Percentiles rank a stretch among this genome's conserved stretches.
These are phyloP conservation scores for Metarhizium robertsii DNA, from an alignment of 2,329 filamentous ascomycete species.

Conservation along the genomic window DNA sequence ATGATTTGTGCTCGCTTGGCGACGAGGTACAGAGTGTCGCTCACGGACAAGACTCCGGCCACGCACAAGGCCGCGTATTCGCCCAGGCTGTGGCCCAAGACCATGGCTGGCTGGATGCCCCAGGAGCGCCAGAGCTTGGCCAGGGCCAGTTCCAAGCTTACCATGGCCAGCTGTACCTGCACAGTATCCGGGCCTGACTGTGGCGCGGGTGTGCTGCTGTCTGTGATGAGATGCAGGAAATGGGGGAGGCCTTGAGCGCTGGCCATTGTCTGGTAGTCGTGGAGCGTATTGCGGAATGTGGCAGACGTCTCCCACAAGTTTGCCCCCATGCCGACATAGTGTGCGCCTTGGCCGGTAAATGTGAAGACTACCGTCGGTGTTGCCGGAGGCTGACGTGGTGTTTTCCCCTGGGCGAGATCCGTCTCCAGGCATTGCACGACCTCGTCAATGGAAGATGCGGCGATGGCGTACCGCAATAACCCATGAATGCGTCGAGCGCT, in stretches of 20 bases:
- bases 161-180: slow-evolving; percentile 40
- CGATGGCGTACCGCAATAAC: not conserved
- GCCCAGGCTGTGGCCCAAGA: slow-evolving; percentile 46
- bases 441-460: not conserved
- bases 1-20: slow-evolving; percentile 46
- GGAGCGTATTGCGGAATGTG: not conserved
- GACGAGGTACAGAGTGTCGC: slow-evolving; percentile 64
- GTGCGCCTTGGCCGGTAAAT: not conserved
- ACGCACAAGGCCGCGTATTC: slow-evolving; percentile 44
- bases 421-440: not conserved
- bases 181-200: not conserved
- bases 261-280: not conserved
- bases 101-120: slow-evolving; percentile 44
- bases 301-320: not conserved
- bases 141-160: slow-evolving; percentile 48
- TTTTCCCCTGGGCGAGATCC: not conserved
- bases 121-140: slow-evolving; percentile 42
- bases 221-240: not conserved
- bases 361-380: not conserved
- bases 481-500: not conserved
- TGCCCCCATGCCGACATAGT: not conserved
- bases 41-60: slow-evolving; percentile 61
- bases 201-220: not conserved
- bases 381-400: not conserved
- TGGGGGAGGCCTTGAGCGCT: not conserved